Base-by-base conservation (phyloP, 768 basidiomycete genomes). In the Termitomyces sp. region DNA sequence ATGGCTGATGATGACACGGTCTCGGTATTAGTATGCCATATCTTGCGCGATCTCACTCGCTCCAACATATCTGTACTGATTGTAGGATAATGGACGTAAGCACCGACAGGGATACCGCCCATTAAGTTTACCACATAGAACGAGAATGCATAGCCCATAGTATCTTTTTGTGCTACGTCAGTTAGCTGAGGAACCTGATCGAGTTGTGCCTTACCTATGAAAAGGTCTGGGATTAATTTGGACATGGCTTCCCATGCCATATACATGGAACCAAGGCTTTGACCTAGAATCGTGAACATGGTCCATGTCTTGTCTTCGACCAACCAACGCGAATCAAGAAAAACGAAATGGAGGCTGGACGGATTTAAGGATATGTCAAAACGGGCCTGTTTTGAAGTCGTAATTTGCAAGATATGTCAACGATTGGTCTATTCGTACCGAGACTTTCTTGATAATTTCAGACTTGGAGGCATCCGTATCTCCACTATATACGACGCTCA, bases 61-160 rank as follows among this genome's bases (percentile, higher is more conserved):
- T 81, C 79, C 38, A 98, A 81, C 97, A 98, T 98, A 65, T 94
- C 88, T 8, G 89, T 90, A 69, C 92, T 94, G 70, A 99, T 96
- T 7, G 92, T 97, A 1, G 97, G 97, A 70, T 97, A 99, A 73
- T 99, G 97, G 10, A 94, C 86, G 67, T 98, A 99, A 34, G 94
- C 91, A 9, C 91, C 94, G 29, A 96, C 81, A 2, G 91, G 87
- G 45, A 93, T 80, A 15, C 78, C 70, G 15, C 84, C 81, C 2
- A 96, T 68, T 56, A 85, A 73, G 0, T 83, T 74, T 8, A 95
- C 87, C 36, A 91, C 76, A 17, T 89, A 93, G 72, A 92, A 94
- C 2, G 94, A 93, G 70, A 98, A 98, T 0, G 95, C 94, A 67
- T 95, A 97, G 34, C 97, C 97, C 96, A 98, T 98, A 0, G 95